phyloP scores from a whole-genome alignment of 305 asterid genomes.

The Petunia hybrid region DNA sequence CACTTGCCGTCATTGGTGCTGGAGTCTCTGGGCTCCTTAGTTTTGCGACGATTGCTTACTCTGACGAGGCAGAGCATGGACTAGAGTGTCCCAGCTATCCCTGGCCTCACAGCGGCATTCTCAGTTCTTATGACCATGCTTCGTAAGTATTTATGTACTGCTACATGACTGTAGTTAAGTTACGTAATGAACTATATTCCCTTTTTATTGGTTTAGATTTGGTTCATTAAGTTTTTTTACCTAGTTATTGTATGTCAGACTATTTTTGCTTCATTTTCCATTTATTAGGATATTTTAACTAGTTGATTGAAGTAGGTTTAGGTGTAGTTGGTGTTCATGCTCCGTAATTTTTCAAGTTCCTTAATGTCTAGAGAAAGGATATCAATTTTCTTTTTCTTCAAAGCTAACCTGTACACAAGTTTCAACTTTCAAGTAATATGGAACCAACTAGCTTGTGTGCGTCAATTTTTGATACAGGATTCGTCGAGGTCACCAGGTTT shows the following conservation, averaged over 20 bases:
- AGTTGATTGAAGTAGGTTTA: not conserved
- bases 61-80: slow-evolving; percentile 94
- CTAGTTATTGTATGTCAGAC: not conserved
- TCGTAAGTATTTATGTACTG: slow-evolving; percentile 60
- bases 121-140: slow-evolving; percentile 85
- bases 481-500: slow-evolving; percentile 92
- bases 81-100: slow-evolving; percentile 73
- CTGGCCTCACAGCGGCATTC: slow-evolving; percentile 90
- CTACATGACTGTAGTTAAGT: not conserved
- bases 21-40: slow-evolving; percentile 82
- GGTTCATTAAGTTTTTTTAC: not conserved
- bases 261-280: not conserved
- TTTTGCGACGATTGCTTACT: slow-evolving; percentile 69
- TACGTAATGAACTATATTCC: not conserved
- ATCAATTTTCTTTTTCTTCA: not conserved
- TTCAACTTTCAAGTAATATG: not conserved
- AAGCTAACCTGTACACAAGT: not conserved
- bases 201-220: not conserved
- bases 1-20: slow-evolving; percentile 76
- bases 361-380: not conserved
- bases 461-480: slow-evolving; percentile 61
- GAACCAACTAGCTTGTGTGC: slow-evolving; percentile 16
- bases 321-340: slow-evolving; percentile 1
- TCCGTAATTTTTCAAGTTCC: not conserved
- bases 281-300: not conserved